Percentiles rank a stretch among this genome's conserved stretches.
These are phyloP conservation scores for Steccherinum ochraceum DNA, from an alignment of 768 basidiomycete species.

Conservation along the genomic window DNA sequence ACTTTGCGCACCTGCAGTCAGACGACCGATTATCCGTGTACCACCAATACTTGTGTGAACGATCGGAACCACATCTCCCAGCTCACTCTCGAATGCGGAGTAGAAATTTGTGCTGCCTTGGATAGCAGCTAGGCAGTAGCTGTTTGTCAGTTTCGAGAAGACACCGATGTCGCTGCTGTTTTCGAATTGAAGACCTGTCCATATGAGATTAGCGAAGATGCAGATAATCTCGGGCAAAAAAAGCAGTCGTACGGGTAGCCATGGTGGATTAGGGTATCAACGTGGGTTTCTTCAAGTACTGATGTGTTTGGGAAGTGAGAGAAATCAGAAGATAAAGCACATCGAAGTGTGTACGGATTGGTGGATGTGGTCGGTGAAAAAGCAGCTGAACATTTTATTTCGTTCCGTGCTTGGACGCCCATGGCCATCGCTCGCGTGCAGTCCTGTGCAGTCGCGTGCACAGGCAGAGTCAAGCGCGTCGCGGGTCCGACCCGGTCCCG, in stretches of 20 bases:
- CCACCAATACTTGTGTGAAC: constrained; percentile 95
- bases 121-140: constrained; percentile 91
- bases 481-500: neutral
- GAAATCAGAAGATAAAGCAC: neutral
- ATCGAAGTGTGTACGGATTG: neutral
- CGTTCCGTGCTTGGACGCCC: neutral
- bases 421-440: neutral
- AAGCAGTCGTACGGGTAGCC: constrained; percentile 55
- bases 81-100: constrained; percentile 93
- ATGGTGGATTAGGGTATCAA: constrained; percentile 27
- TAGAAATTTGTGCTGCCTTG: constrained; percentile 97
- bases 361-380: neutral
- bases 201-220: neutral
- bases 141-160: constrained; percentile 96
- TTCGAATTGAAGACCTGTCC: constrained; percentile 87
- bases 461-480: too few species aligned
- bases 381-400: neutral
- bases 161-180: constrained; percentile 95
- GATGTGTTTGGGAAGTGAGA: neutral
- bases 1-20: constrained; percentile 70
- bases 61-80: constrained; percentile 90
- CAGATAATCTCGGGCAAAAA: neutral
- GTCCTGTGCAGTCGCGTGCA: neutral
- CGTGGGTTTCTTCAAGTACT: too few species aligned
- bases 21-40: constrained; percentile 86